These are phyloP conservation scores for Calonectria pauciramosa DNA, from an alignment of 2,329 filamentous ascomycete genomes.

Conservation along the genomic window DNA sequence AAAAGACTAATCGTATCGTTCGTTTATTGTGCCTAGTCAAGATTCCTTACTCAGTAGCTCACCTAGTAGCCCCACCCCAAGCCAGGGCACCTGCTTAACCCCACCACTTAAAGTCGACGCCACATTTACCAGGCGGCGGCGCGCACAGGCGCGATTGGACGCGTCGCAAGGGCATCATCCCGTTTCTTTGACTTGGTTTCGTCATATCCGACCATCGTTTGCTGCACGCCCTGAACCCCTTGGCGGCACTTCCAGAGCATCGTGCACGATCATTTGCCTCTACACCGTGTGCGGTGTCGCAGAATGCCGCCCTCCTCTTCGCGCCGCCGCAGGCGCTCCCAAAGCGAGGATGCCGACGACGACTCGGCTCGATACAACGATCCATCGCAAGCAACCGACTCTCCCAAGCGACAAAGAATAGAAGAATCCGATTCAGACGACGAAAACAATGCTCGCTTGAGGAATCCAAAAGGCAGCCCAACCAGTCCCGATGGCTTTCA, in stretches of 20 bases:
- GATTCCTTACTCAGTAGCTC: not conserved
- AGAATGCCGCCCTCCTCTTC: constrained; percentile 48
- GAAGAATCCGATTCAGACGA: constrained; percentile 36
- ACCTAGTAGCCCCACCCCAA: not conserved
- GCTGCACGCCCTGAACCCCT: constrained; percentile 2
- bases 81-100: constrained; percentile 13
- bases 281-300: not conserved
- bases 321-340: constrained; percentile 60
- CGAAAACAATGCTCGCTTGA: constrained; percentile 31
- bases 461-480: constrained; percentile 29
- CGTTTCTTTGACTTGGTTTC: constrained; percentile 7
- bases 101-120: constrained; percentile 44
- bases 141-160: constrained; percentile 39
- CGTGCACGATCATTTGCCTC: not conserved
- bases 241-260: not conserved
- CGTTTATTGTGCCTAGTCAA: not conserved
- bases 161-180: constrained; percentile 32
- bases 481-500: constrained; percentile 60
- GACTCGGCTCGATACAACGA: constrained; percentile 40
- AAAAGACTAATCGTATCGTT: not conserved
- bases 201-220: not conserved
- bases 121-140: constrained; percentile 40
- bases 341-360: constrained; percentile 56
- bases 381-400: constrained; percentile 44
- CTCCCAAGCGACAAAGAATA: constrained; percentile 55